These are phyloP conservation scores for Kurtzmaniella quercitrusa DNA, from an alignment of 1,139 yeast species.

Conservation along the genomic window DNA sequence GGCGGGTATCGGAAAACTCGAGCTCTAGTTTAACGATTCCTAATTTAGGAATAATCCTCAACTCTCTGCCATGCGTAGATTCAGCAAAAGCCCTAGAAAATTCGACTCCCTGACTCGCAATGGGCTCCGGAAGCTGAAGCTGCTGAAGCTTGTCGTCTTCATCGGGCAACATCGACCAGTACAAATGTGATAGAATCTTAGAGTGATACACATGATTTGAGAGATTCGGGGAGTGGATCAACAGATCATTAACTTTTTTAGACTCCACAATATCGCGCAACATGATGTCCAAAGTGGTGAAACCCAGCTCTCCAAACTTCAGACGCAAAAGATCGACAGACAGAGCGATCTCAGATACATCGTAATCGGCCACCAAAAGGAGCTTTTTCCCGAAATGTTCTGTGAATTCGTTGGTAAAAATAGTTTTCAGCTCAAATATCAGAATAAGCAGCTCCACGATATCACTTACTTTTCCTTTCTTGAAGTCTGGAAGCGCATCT, in stretches of 20 bases:
- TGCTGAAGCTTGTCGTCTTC: slow-evolving; percentile 31
- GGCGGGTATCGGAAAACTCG: slow-evolving; percentile 39
- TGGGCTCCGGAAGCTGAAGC: slow-evolving; percentile 35
- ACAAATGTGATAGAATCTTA: slow-evolving; percentile 39
- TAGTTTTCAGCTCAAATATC: slow-evolving; percentile 74
- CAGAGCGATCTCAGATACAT: slow-evolving; percentile 34
- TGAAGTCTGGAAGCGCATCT: slow-evolving; percentile 88
- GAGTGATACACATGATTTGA: slow-evolving; percentile 26
- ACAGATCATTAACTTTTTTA: slow-evolving; percentile 26
- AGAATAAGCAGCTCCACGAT: slow-evolving; percentile 69
- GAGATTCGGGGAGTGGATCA: slow-evolving; percentile 16
- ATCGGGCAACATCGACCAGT: slow-evolving; percentile 49
- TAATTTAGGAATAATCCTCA: slow-evolving; percentile 54
- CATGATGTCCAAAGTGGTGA: slow-evolving; percentile 80
- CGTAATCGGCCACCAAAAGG: slow-evolving; percentile 43
- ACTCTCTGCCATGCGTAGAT: slow-evolving; percentile 52
- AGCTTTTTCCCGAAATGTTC: slow-evolving; percentile 61
- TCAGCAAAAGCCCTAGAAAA: slow-evolving; percentile 41
- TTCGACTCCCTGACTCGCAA: slow-evolving; percentile 32
- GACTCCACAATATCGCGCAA: slow-evolving; percentile 67
- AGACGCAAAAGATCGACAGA: slow-evolving; percentile 53
- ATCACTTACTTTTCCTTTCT: slow-evolving; percentile 59
- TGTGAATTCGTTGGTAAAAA: slow-evolving; percentile 69
- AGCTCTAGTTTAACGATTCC: slow-evolving; percentile 64
- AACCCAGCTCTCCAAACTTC: slow-evolving; percentile 64